These are phyloP conservation scores for Dichotomopilus funicola DNA, from an alignment of 2,329 filamentous ascomycete species.

Conservation along the genomic window DNA sequence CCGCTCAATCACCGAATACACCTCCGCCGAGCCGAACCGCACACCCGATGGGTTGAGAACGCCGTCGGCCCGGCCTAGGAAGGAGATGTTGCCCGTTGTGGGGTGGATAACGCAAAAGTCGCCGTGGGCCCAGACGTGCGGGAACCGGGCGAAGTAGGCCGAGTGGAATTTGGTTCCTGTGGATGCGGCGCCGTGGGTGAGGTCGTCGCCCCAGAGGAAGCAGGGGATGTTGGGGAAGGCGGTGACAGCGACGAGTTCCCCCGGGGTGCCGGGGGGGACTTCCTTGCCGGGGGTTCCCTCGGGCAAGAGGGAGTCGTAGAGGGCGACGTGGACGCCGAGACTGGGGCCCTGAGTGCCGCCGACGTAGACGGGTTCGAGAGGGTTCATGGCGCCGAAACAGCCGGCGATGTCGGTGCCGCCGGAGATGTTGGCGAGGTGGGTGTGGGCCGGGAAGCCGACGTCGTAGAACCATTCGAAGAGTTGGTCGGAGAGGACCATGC, in stretches of 20 bases:
- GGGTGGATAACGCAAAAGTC: conserved; percentile 72
- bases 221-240: conserved; percentile 73
- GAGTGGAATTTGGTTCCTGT: conserved; percentile 52
- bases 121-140: conserved; percentile 72
- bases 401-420: conserved; percentile 70
- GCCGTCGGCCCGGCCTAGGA: conserved; percentile 68
- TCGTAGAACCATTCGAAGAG: conserved; percentile 77
- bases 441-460: conserved; percentile 57
- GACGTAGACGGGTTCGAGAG: conserved; percentile 58
- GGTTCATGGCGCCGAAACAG: conserved; percentile 59
- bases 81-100: conserved; percentile 54
- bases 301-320: conserved; percentile 59
- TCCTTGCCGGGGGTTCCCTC: conserved; percentile 36
- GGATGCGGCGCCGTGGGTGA: conserved; percentile 28
- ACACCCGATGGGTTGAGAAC: conserved; percentile 75
- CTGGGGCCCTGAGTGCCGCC: conserved; percentile 46
- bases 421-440: conserved; percentile 67
- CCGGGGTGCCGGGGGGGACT: conserved; percentile 55
- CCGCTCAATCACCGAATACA: conserved; percentile 67
- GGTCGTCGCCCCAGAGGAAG: conserved; percentile 54
- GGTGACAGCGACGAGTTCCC: conserved; percentile 65
- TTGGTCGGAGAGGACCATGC: conserved; percentile 73
- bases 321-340: conserved; percentile 44
- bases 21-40: conserved; percentile 72
- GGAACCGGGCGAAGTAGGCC: conserved; percentile 57